phyloP scores from a whole-genome alignment of 495 filamentous ascomycete genomes.

The Diplogelasinospora grovesii region DNA sequence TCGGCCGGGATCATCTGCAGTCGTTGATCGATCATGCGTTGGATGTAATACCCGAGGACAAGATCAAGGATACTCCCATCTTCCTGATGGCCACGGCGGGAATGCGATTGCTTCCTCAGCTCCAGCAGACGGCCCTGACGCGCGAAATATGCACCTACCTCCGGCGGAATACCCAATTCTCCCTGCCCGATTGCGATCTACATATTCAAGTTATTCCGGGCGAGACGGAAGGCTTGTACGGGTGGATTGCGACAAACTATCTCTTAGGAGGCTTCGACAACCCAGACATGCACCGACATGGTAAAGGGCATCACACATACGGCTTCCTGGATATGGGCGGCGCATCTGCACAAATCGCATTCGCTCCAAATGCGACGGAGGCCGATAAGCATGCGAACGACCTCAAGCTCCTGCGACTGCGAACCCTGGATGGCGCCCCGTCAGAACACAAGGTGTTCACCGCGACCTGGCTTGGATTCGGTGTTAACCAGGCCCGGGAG shows the following conservation, averaged over 20 bases:
- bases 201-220: conserved; percentile 95
- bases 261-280: conserved; percentile 86
- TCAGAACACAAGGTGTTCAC: conserved; percentile 86
- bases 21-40: conserved; percentile 76
- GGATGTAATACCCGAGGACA: conserved; percentile 69
- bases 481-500: conserved; percentile 81
- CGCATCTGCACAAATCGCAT: conserved; percentile 94
- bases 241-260: conserved; percentile 99
- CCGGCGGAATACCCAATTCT: conserved; percentile 69
- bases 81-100: conserved; percentile 97
- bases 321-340: conserved; percentile 98
- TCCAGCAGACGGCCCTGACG: conserved; percentile 64
- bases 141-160: conserved; percentile 79
- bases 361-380: conserved; percentile 90
- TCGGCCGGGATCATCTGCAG: conserved; percentile 77
- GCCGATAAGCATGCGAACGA: conserved; percentile 85
- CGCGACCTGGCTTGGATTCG: conserved; percentile 94
- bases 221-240: conserved; percentile 95
- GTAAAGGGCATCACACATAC: conserved; percentile 90
- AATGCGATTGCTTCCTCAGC: conserved; percentile 77
- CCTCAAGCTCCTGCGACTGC: conserved; percentile 74
- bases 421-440: conserved; percentile 67
- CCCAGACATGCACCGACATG: conserved; percentile 62
- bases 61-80: conserved; percentile 77
- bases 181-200: conserved; percentile 78